These are phyloP conservation scores for Xylaria sp. DNA, from an alignment of 2,329 filamentous ascomycete genomes.

Conservation along the genomic window DNA sequence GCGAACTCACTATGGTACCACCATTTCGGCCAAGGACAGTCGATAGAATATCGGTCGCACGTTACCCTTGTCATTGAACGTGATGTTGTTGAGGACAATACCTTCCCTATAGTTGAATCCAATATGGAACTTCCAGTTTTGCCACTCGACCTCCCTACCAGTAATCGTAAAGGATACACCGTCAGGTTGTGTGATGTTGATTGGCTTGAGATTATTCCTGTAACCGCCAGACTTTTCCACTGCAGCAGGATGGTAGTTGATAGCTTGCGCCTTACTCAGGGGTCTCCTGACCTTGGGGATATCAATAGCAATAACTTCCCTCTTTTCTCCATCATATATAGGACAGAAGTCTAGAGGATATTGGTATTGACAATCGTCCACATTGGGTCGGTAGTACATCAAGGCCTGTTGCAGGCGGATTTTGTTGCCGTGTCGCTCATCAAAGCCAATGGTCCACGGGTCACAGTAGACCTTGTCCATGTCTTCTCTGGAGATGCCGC, in stretches of 20 bases:
- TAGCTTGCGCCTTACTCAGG: conserved; percentile 74
- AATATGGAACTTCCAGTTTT: conserved; percentile 92
- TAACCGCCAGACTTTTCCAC: conserved; percentile 81
- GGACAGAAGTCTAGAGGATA: conserved; percentile 95
- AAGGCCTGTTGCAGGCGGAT: conserved; percentile 88
- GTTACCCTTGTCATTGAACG: conserved; percentile 84
- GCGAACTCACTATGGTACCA: conserved; percentile 75
- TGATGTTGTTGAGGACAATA: conserved; percentile 89
- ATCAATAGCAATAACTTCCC: conserved; percentile 84
- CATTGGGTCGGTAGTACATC: conserved; percentile 91
- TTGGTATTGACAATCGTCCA: conserved; percentile 89
- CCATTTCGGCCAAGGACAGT: conserved; percentile 91
- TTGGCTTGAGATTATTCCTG: conserved; percentile 81
- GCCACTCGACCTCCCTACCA: conserved; percentile 82
- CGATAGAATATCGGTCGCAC: conserved; percentile 86
- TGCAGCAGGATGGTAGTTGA: conserved; percentile 81
- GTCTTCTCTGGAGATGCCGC: conserved; percentile 81
- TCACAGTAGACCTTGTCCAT: conserved; percentile 98
- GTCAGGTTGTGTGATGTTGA: conserved; percentile 87
- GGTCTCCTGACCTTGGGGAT: conserved; percentile 81
- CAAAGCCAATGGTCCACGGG: conserved; percentile 95
- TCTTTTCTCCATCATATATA: conserved; percentile 84
- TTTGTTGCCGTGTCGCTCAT: conserved; percentile 84
- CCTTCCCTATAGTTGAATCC: conserved; percentile 97
- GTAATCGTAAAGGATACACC: conserved; percentile 86